Base-by-base conservation (phyloP, 495 filamentous ascomycete genomes). In the Terfezia claveryi region DNA sequence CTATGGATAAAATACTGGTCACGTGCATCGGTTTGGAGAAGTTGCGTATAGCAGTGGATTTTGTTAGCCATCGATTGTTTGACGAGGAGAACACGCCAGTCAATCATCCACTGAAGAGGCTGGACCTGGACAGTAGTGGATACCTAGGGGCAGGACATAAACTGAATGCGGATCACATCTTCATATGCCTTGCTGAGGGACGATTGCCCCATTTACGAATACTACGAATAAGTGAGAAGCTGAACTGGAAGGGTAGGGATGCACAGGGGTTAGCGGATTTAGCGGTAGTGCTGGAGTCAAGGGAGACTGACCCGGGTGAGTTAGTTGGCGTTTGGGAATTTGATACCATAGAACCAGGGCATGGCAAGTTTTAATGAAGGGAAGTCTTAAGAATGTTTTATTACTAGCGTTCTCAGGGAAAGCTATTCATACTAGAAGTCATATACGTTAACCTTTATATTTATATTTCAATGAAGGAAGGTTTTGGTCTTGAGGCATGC, bases 1-100 rank as follows among this genome's bases (percentile, higher is more conserved):
- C 62, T 9, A 58, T 71, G 1, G 66, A 71, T 37, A 57, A 55
- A n/a, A 41, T 71, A n/a, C 58, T 70, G 5, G 44, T 54, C 49
- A 54, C 64, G 14, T 70, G 67, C 37, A 67, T 68, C 1, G 53
- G 58, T 38, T 50, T 72, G 0, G 57, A 32, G 0, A 62, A 64
- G n/a, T 62, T 72, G 12, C 57, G 64, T 2, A 57, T 71, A 1
- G 62, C 66, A 0, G 67, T 68, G 10, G 70, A 72, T 41, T 72
- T 68, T 38, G 66, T 72, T 12, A 67, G 62, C 9, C 51, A 56
- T 2, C 55, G 58, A 8, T 61, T 70, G 55, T 70, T 71, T 49
- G 58, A 64, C 14, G 57, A 60, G 10, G 54, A 59, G n/a, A 67
- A 62, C 36, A 56, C 61, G 4, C 62, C 60, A 2, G 20, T 41